A percentile compares a stretch with the other conserved stretches of the same genome.
These are phyloP conservation scores for Sanghuangporus weigelae DNA, from an alignment of 1,284 basidiomycete species.

Conservation along the genomic window DNA sequence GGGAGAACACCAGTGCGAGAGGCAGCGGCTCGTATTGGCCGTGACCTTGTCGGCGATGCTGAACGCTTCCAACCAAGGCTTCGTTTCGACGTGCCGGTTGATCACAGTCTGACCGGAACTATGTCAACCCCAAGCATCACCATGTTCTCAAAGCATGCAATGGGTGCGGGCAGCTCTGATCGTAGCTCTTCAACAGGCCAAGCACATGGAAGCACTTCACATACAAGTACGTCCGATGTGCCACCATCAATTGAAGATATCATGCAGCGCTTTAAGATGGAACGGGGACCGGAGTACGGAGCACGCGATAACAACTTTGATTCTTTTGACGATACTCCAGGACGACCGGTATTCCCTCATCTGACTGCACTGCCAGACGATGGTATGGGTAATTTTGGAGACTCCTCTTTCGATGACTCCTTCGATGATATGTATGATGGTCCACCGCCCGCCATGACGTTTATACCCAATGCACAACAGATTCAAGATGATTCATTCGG, in stretches of 20 bases:
- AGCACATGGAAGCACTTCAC: slow-evolving; percentile 6
- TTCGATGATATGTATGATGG: slow-evolving; percentile 30
- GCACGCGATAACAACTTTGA: slow-evolving; percentile 14
- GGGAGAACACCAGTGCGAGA: slow-evolving; percentile 56
- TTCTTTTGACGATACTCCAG: slow-evolving; percentile 14
- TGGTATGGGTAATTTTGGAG: slow-evolving; percentile 24
- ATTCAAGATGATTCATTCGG: slow-evolving; percentile 48
- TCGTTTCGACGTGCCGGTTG: slow-evolving; percentile 20
- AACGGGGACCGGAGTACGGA: slow-evolving; percentile 21
- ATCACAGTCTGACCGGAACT: slow-evolving; percentile 47
- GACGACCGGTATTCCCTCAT: background rate
- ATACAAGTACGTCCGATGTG: slow-evolving; percentile 21
- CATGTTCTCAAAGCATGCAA: slow-evolving; percentile 41
- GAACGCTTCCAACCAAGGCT: slow-evolving; percentile 17
- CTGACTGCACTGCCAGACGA: slow-evolving; percentile 21
- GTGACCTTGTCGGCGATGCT: slow-evolving; percentile 51
- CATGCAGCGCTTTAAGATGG: slow-evolving; percentile 40
- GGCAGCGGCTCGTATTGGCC: slow-evolving; percentile 61
- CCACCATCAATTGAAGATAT: slow-evolving; percentile 43
- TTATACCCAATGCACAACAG: slow-evolving; percentile 3
- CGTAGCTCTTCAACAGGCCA: slow-evolving; percentile 19
- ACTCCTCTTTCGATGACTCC: slow-evolving; percentile 35
- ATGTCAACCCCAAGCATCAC: slow-evolving; percentile 64
- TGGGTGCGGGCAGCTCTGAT: slow-evolving; percentile 34
- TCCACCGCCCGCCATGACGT: slow-evolving; percentile 32